These are phyloP conservation scores for Neurospora sp. DNA, from an alignment of 495 filamentous ascomycete species.

Conservation along the genomic window DNA sequence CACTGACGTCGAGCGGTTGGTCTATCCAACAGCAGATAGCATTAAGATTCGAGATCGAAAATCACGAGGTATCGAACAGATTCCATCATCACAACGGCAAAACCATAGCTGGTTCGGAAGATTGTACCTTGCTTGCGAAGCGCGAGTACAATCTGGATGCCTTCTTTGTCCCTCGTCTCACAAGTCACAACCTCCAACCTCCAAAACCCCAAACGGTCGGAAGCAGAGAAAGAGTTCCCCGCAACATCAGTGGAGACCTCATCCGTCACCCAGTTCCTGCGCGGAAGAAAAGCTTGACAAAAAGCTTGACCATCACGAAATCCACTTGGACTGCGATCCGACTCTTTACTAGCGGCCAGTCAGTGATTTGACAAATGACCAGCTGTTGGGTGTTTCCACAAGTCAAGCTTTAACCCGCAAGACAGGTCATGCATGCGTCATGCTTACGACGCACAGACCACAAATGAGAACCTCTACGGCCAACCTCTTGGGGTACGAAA, in stretches of 20 bases:
- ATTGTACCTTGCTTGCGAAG: neutral
- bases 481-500: neutral
- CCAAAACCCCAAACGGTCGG: neutral
- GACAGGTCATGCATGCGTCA: neutral
- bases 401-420: neutral
- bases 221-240: neutral
- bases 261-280: neutral
- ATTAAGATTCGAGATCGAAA: neutral
- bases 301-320: neutral
- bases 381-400: neutral
- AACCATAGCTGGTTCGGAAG: neutral
- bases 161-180: neutral
- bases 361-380: neutral
- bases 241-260: neutral
- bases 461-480: neutral
- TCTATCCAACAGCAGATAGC: neutral
- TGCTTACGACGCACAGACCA: neutral
- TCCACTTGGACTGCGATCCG: neutral
- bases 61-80: neutral
- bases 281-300: neutral
- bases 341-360: neutral
- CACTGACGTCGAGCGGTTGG: neutral
- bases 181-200: neutral
- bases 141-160: neutral
- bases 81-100: neutral